These are phyloP conservation scores for Pontederia paniculata DNA, from an alignment of 176 grass and related monocot species.

Conservation along the genomic window DNA sequence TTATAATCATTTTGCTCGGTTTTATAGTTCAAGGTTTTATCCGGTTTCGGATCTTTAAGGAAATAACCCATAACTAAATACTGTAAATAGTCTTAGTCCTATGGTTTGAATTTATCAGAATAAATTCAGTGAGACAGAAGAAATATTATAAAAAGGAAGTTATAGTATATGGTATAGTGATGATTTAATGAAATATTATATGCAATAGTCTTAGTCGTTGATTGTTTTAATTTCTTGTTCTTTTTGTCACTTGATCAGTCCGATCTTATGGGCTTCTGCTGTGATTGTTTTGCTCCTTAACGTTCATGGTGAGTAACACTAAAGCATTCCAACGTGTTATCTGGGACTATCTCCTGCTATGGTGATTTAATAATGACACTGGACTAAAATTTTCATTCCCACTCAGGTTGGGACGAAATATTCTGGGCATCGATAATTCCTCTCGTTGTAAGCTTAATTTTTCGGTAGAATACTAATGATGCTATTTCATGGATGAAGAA, in stretches of 20 bases:
- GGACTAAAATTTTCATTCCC: conserved; percentile 8
- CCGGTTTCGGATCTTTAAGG: too few species aligned
- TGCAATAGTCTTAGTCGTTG: too few species aligned
- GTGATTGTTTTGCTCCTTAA: conserved; percentile 69
- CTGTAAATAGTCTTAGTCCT: too few species aligned
- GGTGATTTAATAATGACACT: conserved; percentile 7
- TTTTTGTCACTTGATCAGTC: conserved; percentile 31
- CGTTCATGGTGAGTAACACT: conserved; percentile 53
- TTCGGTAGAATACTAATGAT: neutral
- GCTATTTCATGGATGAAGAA: neutral
- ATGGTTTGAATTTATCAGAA: too few species aligned
- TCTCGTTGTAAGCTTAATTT: conserved; percentile 51
- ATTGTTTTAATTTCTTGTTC: neutral
- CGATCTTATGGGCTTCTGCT: conserved; percentile 69
- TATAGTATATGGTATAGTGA: too few species aligned
- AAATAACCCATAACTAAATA: too few species aligned
- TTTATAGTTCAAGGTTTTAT: too few species aligned
- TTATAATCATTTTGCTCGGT: too few species aligned
- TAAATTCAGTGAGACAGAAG: too few species aligned
- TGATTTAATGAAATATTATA: too few species aligned
- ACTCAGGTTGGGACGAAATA: conserved; percentile 46
- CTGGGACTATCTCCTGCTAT: neutral
- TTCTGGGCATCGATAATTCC: conserved; percentile 68
- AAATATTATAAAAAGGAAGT: too few species aligned
- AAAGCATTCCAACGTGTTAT: neutral